phyloP scores from a whole-genome alignment of 306 rosid genomes.

The Aeschynomene evenia region DNA sequence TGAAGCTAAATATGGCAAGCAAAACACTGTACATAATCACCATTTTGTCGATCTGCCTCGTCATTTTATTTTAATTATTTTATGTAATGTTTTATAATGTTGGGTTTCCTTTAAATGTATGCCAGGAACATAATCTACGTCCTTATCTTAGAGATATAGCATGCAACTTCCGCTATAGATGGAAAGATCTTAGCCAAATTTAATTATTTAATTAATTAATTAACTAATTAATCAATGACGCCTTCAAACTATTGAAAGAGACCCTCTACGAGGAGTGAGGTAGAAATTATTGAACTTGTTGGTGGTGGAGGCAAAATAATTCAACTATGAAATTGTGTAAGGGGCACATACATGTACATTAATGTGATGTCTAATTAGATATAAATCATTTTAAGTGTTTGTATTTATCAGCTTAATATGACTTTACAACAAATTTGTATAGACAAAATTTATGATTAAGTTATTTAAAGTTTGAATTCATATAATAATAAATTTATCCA shows the following conservation, averaged over 20 bases:
- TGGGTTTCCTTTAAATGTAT: neutral
- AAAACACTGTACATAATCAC: conserved; percentile 7
- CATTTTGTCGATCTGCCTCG: neutral
- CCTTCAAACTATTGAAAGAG: conserved; percentile 17
- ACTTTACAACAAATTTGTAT: too few relatives aligned
- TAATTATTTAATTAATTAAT: conserved; percentile 19
- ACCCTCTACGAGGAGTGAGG: neutral
- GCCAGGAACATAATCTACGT: conserved; percentile 11
- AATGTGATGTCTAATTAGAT: too few relatives aligned
- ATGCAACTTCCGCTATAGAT: conserved; percentile 20
- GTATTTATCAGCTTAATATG: too few relatives aligned
- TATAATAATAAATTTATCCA: too few relatives aligned
- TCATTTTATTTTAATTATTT: neutral
- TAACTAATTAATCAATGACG: neutral
- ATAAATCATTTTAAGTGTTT: too few relatives aligned
- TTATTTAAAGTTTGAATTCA: too few relatives aligned
- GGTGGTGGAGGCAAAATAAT: too few relatives aligned
- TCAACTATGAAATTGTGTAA: too few relatives aligned
- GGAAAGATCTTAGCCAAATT: neutral
- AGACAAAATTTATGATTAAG: too few relatives aligned
- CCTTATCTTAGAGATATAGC: conserved; percentile 23
- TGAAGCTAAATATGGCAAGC: conserved; percentile 18
- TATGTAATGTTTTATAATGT: too few relatives aligned
- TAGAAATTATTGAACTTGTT: neutral
- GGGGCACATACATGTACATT: too few relatives aligned